Evolutionary conservation across 352 stramenopile genomes (phyloP), one percentile per base, ranked within the genome.

Genomic region (Globisporangium camurandrum): DNA sequence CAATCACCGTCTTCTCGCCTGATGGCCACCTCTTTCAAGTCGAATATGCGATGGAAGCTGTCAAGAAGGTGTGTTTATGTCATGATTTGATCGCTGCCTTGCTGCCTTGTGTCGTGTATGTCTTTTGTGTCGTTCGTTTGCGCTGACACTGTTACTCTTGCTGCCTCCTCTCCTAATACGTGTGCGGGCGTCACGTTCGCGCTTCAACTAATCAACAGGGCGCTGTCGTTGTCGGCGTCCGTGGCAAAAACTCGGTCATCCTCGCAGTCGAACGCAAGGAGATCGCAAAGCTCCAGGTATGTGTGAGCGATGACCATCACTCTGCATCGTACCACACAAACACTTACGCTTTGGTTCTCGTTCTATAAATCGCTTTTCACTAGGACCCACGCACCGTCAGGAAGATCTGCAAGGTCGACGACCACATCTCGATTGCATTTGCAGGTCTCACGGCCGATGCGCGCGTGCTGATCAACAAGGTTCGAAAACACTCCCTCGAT

Each of bases 11-110:
- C 30, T 99, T 99, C 77, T 98, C 94, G 64, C 97, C 97, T 8
- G 97, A 99, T 79, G 97, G 97, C 33, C 96, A 99, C 69, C 82
- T 99, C 61, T 98, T 99, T 73, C 95, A 99, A 69, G 96, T 99
- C 10, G 96, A 99, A 83, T 99, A 99, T 80, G 97, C 97, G 56
- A 99, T 99, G 89, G 96, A 99, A 66, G 97, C 97, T 28, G 97
- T 99, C 12, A 97, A 98, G 71, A 93, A 96, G 69, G 85, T 81
- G 56, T 11, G 39, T 42, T 19, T 28, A 39, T 55, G 22, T 41
- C 1, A 14, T 30, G n/a, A n/a, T n/a, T n/a, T 40, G 34, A 16
- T n/a, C 44, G 17, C 16, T 31, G 30, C 20, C 16, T 2, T 50
- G 45, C 19, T 51, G 28, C 9, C 23, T 49, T 16, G 43, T 38